Conservation (phyloP, 192 early-diverging fungal species). For the Coemansia sp. region DNA sequence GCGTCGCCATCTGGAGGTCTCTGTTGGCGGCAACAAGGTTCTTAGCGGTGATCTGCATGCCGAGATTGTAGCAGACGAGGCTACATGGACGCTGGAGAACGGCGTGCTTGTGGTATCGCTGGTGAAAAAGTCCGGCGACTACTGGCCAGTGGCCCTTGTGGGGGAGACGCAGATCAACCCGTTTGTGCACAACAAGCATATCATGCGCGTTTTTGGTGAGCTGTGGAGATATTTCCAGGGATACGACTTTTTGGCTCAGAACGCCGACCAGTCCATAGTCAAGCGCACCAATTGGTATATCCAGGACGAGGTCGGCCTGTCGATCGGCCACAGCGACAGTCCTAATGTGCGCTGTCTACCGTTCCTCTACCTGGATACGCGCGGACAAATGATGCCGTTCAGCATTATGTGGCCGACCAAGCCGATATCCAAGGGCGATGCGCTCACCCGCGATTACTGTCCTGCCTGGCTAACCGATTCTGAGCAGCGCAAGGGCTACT, state of each 20-base stretch:
- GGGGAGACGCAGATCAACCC: constrained; percentile 40
- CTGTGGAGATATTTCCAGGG: constrained; percentile 54
- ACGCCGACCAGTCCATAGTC: constrained; percentile 21
- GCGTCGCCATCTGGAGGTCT: constrained; percentile 23
- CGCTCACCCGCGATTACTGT: constrained; percentile 62
- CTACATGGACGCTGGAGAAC: constrained; percentile 42
- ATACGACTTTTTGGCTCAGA: constrained; percentile 39
- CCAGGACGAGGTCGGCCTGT: constrained; percentile 66
- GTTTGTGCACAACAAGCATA: constrained; percentile 35
- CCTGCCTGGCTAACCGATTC: constrained; percentile 60
- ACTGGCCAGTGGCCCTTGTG: constrained; percentile 34
- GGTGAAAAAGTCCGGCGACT: constrained; percentile 29
- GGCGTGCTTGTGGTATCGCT: constrained; percentile 31
- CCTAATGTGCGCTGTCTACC: constrained; percentile 67
- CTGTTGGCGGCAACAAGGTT: constrained; percentile 16
- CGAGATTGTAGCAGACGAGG: constrained; percentile 14
- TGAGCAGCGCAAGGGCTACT: constrained; percentile 57
- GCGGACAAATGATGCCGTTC: constrained; percentile 60
- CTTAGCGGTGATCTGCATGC: constrained; percentile 43
- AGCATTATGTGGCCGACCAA: constrained; percentile 68
- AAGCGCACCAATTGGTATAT: constrained; percentile 51
- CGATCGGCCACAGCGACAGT: constrained; percentile 60
- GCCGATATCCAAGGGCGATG: constrained; percentile 55
- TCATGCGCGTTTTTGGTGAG: constrained; percentile 34
- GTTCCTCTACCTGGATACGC: constrained; percentile 61